Evolutionary conservation across 2,329 filamentous ascomycete genomes (phyloP).

Genomic region (Cylindrodendrum hubeiense): DNA sequence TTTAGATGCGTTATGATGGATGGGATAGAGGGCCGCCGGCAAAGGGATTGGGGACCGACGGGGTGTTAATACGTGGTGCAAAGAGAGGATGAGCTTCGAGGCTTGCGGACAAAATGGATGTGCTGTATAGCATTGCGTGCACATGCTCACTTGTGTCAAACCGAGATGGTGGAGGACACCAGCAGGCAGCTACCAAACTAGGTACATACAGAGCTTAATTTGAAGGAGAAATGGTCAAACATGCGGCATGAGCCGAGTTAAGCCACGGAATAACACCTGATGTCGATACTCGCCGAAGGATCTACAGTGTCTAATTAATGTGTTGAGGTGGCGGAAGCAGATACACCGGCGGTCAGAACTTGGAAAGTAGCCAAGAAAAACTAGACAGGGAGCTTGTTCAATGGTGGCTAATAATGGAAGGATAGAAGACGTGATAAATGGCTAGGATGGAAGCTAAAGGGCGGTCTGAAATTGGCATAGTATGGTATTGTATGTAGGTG

Average conservation of each 20-base stretch:
- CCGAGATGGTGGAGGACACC: background rate
- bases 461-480: background rate
- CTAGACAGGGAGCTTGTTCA: background rate
- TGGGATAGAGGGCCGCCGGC: background rate
- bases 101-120: constrained; percentile 8
- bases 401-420: background rate
- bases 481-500: background rate
- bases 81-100: constrained; percentile 3
- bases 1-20: constrained; percentile 23
- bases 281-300: background rate
- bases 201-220: background rate
- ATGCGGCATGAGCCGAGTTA: background rate
- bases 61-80: constrained; percentile 21
- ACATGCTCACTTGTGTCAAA: background rate
- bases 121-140: constrained; percentile 10
- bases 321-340: background rate
- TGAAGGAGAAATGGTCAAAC: background rate
- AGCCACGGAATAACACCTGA: background rate
- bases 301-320: background rate
- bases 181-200: background rate
- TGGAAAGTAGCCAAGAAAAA: background rate
- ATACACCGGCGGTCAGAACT: background rate
- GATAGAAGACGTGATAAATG: background rate
- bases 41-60: background rate
- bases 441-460: background rate